A percentile compares a stretch with the other conserved stretches of the same genome.
Evolutionary conservation across 2,329 filamentous ascomycete species (phyloP).

Genomic region (Diaporthe sp.): DNA sequence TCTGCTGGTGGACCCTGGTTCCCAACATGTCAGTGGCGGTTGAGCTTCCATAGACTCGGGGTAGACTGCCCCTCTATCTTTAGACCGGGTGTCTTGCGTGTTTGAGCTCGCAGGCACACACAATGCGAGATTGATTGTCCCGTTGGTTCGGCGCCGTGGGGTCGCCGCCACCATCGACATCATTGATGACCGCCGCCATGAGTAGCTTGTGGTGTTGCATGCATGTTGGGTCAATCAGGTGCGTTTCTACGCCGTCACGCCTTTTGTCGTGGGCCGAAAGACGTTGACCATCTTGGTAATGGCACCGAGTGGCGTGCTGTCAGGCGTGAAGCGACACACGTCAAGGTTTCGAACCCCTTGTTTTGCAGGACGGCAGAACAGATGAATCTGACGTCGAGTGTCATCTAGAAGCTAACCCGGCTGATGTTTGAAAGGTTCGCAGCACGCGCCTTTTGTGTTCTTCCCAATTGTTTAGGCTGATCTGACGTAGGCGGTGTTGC

Average conservation of each 20-base stretch:
- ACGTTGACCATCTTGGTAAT: slow-evolving; percentile 17
- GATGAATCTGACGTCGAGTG: slow-evolving; percentile 34
- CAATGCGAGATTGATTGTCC: neutral
- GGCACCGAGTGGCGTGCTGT: slow-evolving; percentile 32
- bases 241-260: slow-evolving; percentile 29
- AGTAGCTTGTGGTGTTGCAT: neutral
- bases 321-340: slow-evolving; percentile 29
- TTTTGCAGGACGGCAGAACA: slow-evolving; percentile 28
- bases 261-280: neutral
- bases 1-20: slow-evolving; percentile 13
- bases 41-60: slow-evolving; percentile 6
- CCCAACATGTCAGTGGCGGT: slow-evolving; percentile 28
- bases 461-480: slow-evolving; percentile 25
- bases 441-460: slow-evolving; percentile 27
- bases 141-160: neutral
- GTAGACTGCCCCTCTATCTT: slow-evolving; percentile 21
- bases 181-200: neutral
- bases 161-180: neutral
- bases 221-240: slow-evolving; percentile 36
- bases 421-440: slow-evolving; percentile 27
- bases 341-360: slow-evolving; percentile 31
- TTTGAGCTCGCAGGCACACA: neutral
- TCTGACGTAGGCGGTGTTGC: slow-evolving; percentile 13
- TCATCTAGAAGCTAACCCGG: slow-evolving; percentile 27
- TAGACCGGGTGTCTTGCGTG: neutral